Evolutionary conservation across 768 basidiomycete genomes (phyloP), one percentile per base, ranked within the genome.

Genomic region (Mycena alexandri): DNA sequence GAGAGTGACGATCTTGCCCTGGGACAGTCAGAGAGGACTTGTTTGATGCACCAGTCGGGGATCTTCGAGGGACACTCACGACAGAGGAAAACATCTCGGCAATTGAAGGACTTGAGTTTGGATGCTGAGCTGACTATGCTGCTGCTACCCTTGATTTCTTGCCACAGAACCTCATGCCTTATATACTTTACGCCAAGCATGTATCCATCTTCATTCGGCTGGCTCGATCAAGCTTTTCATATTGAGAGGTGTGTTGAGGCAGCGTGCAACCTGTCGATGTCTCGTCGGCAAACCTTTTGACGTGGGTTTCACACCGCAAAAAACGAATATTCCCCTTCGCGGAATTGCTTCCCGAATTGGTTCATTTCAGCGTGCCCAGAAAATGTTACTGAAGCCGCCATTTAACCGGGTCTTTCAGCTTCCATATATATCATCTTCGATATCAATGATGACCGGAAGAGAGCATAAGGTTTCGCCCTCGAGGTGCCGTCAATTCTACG

Each of bases 31-130:
- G 50, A 51, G 50, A 51, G 50, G 50, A 51, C 50, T 29, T 53
- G 51, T 53, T 53, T 53, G 33, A 53, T 53, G 51, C 53, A 54
- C 53, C 53, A 54, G 36, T 36, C 34, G 21, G 53, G 53, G 53
- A 54, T 38, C 53, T 22, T 54, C 21, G 55, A 57, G 42, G 55
- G 42, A 57, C 55, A 57, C 55, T 57, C 55, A 57, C 55, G 55
- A 57, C 53, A 33, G 55, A 57, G 55, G 55, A 57, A 57, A 57
- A 57, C 55, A 57, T 57, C 55, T 57, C 44, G 25, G 41, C 36
- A 54, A 36, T 12, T 54, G 36, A 38, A 54, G 55, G 53, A 54
- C 36, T 54, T 38, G 53, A 54, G 53, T 54, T 54, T 36, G 53
- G 36, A 54, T 54, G 53, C 53, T 50, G 48, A 50, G 21, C n/a